Percentiles rank a stretch among this genome's conserved stretches.
These are phyloP conservation scores for Collybia sordida DNA, from an alignment of 768 basidiomycete genomes.

Conservation along the genomic window DNA sequence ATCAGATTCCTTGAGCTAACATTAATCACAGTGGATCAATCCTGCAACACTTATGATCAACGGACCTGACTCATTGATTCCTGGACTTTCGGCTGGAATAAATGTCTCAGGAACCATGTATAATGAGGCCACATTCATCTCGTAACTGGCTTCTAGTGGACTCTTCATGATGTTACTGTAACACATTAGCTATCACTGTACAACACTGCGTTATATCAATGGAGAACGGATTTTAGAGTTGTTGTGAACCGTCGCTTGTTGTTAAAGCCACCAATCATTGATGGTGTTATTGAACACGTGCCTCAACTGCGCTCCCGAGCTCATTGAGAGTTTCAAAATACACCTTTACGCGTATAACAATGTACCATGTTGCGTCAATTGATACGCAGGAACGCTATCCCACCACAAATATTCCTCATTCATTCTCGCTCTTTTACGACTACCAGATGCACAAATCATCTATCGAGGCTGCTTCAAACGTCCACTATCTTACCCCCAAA, in stretches of 20 bases:
- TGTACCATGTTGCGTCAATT: slow-evolving; percentile 56
- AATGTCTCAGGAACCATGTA: slow-evolving; percentile 73
- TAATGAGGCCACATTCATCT: slow-evolving; percentile 92
- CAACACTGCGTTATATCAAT: not conserved
- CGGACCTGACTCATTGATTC: slow-evolving; percentile 38
- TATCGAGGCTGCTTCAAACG: too few species aligned
- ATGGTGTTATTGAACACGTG: not conserved
- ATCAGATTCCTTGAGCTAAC: slow-evolving; percentile 2
- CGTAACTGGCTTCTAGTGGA: slow-evolving; percentile 27
- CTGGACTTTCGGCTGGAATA: slow-evolving; percentile 39
- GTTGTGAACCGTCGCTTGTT: not conserved
- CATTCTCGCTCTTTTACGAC: not conserved
- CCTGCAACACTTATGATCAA: slow-evolving; percentile 41
- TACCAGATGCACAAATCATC: not conserved
- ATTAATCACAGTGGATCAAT: slow-evolving; percentile 42
- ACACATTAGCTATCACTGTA: not conserved
- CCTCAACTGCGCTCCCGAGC: not conserved
- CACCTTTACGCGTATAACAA: slow-evolving; percentile 14
- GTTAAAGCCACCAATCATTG: too few species aligned
- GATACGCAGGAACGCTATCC: slow-evolving; percentile 25
- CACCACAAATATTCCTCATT: slow-evolving; percentile 4
- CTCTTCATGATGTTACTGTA: slow-evolving; percentile 1
- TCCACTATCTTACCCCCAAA: not conserved
- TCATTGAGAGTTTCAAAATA: not conserved
- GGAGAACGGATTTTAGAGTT: not conserved